These are phyloP conservation scores for Aspergillus aculeatus DNA, from an alignment of 2,329 filamentous ascomycete species.

Conservation along the genomic window DNA sequence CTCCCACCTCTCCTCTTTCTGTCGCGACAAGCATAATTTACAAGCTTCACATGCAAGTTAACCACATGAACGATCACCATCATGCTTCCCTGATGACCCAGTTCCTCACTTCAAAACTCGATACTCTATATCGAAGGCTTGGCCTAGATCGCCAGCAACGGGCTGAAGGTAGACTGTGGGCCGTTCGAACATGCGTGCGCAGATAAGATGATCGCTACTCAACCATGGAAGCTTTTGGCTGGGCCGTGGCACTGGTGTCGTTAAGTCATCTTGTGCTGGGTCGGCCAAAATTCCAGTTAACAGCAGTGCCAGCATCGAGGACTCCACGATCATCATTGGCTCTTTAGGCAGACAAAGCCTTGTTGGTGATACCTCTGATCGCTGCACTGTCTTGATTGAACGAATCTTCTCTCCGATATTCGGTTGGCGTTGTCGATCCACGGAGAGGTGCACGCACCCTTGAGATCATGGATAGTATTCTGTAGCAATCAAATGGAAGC, in stretches of 20 bases:
- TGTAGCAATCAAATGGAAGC: not conserved
- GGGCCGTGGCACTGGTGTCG: constrained; percentile 12
- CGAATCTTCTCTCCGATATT: not conserved
- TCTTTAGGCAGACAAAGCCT: not conserved
- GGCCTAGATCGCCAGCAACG: not conserved
- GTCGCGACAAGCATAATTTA: too few relatives aligned
- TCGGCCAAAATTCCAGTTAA: not conserved
- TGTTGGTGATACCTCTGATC: not conserved
- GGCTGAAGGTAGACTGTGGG: too few relatives aligned
- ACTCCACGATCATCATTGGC: not conserved
- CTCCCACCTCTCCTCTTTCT: not conserved
- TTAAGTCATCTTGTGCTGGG: constrained; percentile 3
- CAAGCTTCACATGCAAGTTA: too few relatives aligned
- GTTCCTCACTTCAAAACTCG: not conserved
- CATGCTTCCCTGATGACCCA: too few relatives aligned
- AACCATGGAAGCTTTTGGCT: constrained; percentile 1
- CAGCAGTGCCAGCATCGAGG: not conserved
- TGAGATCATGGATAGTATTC: constrained; percentile 6
- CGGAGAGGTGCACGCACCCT: not conserved
- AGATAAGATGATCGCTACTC: not conserved
- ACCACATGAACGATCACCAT: too few relatives aligned
- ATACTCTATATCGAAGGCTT: not conserved
- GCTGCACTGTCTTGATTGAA: not conserved
- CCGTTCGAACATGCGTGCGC: not conserved
- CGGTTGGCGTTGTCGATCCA: constrained; percentile 2